Evolutionary conservation across 768 basidiomycete genomes (phyloP), one percentile per base, ranked within the genome.

Genomic region (Chalciporus chontae): DNA sequence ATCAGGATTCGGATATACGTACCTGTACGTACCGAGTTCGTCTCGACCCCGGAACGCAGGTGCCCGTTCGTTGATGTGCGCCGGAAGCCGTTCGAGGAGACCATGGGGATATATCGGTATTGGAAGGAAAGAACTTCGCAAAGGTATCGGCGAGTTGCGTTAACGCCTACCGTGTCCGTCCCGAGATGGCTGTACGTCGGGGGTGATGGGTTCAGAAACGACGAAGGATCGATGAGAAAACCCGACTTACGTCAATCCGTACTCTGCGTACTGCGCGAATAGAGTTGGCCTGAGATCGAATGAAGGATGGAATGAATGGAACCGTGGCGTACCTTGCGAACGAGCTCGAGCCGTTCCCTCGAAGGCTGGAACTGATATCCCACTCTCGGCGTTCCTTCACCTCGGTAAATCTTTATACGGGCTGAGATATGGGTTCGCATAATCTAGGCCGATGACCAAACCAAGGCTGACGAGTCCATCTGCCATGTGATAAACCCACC

Each of bases 391-490:
- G 77, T 63, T 98, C 96, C 65, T 93, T 87, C 63, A 98, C 81
- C 68, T 99, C 96, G 0, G 93, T 95, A 68, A 94, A 95, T 98
- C 95, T 34, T 84, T 79, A 69, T 93, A 98, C 0, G 94, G 95
- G 51, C 83, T 90, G 36, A 96, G 65, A 63, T 90, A 95, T 0
- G 95, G 95, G 63, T 98, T 98, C 57, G 83, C 76, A 65, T 97
- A 99, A 67, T 99, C 96, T 55, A 96, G 75, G 0, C 94, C 96
- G 45, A 98, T 77, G 48, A 97, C 96, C 45, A 98, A 69, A 4
- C 96, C 96, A 47, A 98, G 65, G 57, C 84, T 87, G 55, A 99
- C 90, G 40, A 96, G 79, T 2, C 90, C 87, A 48, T 85, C 90
- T 34, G 83, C 89, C 91, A 96, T 94, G 65, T 98, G 96, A 67